Conservation (phyloP, 139 green algal genomes). For the Chlorella ohadii region DNA sequence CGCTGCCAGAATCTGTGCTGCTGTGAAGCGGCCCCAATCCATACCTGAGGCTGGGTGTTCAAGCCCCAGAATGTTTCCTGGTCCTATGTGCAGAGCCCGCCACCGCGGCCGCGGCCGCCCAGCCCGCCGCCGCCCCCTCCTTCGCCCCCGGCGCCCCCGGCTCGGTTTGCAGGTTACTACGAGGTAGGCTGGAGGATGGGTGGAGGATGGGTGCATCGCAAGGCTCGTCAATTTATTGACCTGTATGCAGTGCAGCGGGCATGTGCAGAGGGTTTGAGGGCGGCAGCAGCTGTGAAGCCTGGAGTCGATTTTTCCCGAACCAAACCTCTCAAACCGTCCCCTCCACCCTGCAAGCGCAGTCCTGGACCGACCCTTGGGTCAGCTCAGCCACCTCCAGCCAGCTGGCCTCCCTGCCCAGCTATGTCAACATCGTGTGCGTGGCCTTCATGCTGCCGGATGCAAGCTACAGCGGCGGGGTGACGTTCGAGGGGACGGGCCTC, state of each 20-base stretch:
- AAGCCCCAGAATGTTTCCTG: too few species aligned
- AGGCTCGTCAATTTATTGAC: too few species aligned
- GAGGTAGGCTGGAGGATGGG: too few species aligned
- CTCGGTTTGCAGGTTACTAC: conserved; percentile 4
- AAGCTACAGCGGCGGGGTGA: conserved; percentile 47
- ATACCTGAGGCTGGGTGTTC: too few species aligned
- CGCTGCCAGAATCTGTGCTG: too few species aligned
- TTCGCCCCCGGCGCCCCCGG: background rate
- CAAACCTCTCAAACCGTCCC: background rate
- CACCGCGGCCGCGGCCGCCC: too few species aligned
- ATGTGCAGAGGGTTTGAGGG: too few species aligned
- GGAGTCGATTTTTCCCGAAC: background rate
- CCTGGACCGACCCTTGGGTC: conserved; percentile 40
- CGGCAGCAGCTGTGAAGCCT: too few species aligned
- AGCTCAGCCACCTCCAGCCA: background rate
- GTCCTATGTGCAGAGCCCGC: too few species aligned
- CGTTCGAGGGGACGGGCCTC: conserved; percentile 44
- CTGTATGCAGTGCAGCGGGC: too few species aligned
- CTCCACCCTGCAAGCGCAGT: conserved; percentile 6
- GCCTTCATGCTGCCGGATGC: conserved; percentile 53
- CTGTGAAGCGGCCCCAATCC: too few species aligned
- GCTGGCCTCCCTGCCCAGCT: conserved; percentile 46
- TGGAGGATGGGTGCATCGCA: too few species aligned
- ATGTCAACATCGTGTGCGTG: conserved; percentile 51
- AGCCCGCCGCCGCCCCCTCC: background rate